Conservation (phyloP, 441 rosid species). For the Melastoma candidum region DNA sequence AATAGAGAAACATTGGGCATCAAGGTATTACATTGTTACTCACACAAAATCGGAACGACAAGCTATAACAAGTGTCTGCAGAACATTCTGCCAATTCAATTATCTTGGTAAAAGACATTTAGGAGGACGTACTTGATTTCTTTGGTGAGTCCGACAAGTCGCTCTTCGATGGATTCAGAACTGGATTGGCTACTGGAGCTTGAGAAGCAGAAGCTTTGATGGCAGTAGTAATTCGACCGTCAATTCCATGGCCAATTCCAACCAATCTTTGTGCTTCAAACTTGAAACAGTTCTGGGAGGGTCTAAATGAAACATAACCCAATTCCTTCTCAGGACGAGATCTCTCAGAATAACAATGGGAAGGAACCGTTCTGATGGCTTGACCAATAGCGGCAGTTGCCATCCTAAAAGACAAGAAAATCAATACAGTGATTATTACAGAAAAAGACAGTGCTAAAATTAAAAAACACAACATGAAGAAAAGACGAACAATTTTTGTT, state of each 20-base stretch:
- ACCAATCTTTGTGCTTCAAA: not conserved
- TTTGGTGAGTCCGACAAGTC: not conserved
- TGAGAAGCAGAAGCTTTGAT: constrained; percentile 2
- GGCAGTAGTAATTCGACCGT: not conserved
- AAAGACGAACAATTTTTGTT: too few relatives aligned
- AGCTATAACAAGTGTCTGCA: not conserved
- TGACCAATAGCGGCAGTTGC: constrained; percentile 1
- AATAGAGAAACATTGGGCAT: not conserved
- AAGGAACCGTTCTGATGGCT: constrained; percentile 3
- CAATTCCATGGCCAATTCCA: not conserved
- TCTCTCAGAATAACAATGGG: constrained; percentile 1
- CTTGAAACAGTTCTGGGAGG: not conserved
- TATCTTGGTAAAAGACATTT: not conserved
- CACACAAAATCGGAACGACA: not conserved
- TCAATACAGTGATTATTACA: not conserved
- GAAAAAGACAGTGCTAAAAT: not conserved
- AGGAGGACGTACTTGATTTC: not conserved
- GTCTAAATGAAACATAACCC: constrained; percentile 5
- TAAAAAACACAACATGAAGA: not conserved
- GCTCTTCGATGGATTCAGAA: constrained; percentile 6
- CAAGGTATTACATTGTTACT: not conserved
- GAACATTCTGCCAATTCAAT: not conserved
- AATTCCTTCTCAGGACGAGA: constrained; percentile 4
- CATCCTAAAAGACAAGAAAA: constrained; percentile 1
- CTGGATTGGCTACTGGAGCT: constrained; percentile 1